These are phyloP conservation scores for Pontederia paniculata DNA, from an alignment of 176 grass and related monocot species.

Conservation along the genomic window DNA sequence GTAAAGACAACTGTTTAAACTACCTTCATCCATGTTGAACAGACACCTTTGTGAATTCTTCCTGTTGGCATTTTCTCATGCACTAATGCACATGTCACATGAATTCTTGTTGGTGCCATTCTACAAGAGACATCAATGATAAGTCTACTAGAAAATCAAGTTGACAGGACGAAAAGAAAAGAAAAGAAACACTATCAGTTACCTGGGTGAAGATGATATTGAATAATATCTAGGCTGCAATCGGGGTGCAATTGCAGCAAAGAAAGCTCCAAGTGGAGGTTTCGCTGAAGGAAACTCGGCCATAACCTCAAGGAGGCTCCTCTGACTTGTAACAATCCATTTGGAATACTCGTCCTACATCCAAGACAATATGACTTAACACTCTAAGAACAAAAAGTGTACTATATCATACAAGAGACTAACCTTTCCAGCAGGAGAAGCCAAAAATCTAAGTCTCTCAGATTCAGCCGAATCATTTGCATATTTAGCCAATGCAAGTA, in stretches of 20 bases:
- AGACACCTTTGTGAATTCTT: constrained; percentile 77
- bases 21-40: constrained; percentile 96
- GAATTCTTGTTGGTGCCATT: constrained; percentile 58
- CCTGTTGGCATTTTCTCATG: constrained; percentile 53
- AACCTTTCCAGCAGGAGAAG: constrained; percentile 81
- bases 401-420: constrained; percentile 8
- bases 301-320: constrained; percentile 79
- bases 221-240: constrained; percentile 93
- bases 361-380: constrained; percentile 1
- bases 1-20: neutral
- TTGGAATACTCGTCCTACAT: constrained; percentile 85
- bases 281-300: constrained; percentile 76
- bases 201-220: constrained; percentile 87
- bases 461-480: constrained; percentile 57
- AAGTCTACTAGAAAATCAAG: constrained; percentile 3
- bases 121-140: constrained; percentile 31
- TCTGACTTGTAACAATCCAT: constrained; percentile 78
- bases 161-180: constrained; percentile 2
- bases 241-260: constrained; percentile 72
- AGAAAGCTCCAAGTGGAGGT: constrained; percentile 86
- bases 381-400: neutral
- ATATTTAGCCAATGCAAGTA: constrained; percentile 64
- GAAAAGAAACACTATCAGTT: neutral
- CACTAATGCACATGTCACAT: constrained; percentile 75
- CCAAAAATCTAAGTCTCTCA: constrained; percentile 60